Evolutionary conservation across 306 rosid genomes (phyloP), one percentile per base, ranked within the genome.

Genomic region (Ceratonia siliqua): DNA sequence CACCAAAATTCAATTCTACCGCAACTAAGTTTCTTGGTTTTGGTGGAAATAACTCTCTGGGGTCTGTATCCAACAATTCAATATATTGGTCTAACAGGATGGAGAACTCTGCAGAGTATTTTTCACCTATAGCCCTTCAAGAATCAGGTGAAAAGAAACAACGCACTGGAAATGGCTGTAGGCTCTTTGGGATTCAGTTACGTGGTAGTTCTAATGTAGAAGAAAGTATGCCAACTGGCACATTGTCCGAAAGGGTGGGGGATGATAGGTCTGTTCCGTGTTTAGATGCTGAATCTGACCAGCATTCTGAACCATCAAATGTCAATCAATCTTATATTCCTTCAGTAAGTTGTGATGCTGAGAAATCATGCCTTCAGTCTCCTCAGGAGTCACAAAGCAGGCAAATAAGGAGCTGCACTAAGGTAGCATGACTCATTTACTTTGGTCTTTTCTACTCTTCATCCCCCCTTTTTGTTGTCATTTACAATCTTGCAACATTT

Each of bases 321-420:
- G 65, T 80, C 46, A 83, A 84, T 78, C 89, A 79, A 71, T 82
- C 83, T 67, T 89, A 88, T 79, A 74, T 86, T 52, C 91, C 92
- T 71, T 88, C 91, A 63, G 82, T 80, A 45, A 90, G 89, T 79
- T 86, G 85, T 46, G 96, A 88, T 77, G 96, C 91, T 46, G 96
- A 90, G 62, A 90, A 90, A 79, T 88, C 92, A 21, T 78, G 88
- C 54, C 72, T 88, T 78, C 79, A 83, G 75, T 84, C 93, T 48
- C 87, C 89, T 18, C 85, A 84, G 53, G 93, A 89, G 78, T 84
- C 76, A 13, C 93, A 86, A 74, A 84, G 87, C 77, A 86, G 84
- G 84, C 96, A 90, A 84, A 84, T 72, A 70, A 87, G 96, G 75
- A 88, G 96, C 74, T 88, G 96, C 83, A 90, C 96, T 10, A 90